These are phyloP conservation scores for Sutorius australiensis DNA, from an alignment of 768 basidiomycete genomes.

Conservation along the genomic window DNA sequence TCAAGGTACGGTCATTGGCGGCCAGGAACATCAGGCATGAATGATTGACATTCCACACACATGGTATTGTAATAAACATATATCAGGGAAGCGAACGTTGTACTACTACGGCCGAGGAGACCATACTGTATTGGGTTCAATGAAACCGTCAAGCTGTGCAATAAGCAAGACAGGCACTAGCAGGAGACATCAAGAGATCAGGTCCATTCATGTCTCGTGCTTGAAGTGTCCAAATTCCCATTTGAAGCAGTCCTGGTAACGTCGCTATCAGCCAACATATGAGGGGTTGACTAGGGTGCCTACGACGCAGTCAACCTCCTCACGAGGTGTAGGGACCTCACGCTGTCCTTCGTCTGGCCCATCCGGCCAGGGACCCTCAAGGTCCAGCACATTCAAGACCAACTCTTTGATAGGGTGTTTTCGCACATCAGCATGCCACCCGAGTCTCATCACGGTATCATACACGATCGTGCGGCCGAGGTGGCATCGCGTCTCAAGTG, in stretches of 20 bases:
- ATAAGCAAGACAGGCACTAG: background rate
- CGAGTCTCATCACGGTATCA: conserved; percentile 59
- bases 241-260: conserved; percentile 67
- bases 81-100: background rate
- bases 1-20: conserved; percentile 75
- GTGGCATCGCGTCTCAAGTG: conserved; percentile 59
- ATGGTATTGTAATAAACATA: conserved; percentile 3
- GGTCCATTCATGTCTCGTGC: conserved; percentile 3
- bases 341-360: conserved; percentile 34
- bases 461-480: conserved; percentile 61
- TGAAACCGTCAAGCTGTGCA: conserved; percentile 3
- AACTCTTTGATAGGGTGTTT: conserved; percentile 54
- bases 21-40: conserved; percentile 39
- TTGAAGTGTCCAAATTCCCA: conserved; percentile 66
- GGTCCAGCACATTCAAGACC: conserved; percentile 50
- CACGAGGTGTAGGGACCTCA: conserved; percentile 55
- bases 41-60: conserved; percentile 1
- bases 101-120: background rate
- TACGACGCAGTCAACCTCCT: conserved; percentile 64
- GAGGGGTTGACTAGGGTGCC: conserved; percentile 17
- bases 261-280: background rate
- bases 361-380: conserved; percentile 41
- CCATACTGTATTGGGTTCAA: background rate
- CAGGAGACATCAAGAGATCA: background rate
- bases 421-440: conserved; percentile 57